A percentile compares a stretch with the other conserved stretches of the same genome.
Conservation (phyloP, 768 basidiomycete genomes). For the Tricholoma furcatifolium region DNA sequence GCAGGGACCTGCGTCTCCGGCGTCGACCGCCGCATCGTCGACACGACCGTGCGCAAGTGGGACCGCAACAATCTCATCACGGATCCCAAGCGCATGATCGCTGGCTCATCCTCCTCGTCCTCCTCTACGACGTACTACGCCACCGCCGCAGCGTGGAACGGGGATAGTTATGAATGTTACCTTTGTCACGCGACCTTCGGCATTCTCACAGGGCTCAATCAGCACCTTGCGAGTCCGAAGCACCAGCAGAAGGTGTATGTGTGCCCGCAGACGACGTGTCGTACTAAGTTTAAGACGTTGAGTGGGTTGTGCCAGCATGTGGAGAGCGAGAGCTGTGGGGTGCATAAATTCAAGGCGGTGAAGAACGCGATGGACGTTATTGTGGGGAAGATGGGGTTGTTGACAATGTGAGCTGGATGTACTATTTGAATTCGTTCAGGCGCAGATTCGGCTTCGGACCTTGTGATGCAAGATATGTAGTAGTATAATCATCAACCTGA, state of each 20-base stretch:
- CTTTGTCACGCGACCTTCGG: conserved; percentile 49
- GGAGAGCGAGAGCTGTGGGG: conserved; percentile 61
- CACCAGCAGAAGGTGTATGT: conserved; percentile 54
- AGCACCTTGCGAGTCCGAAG: conserved; percentile 61
- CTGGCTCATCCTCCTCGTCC: conserved; percentile 20
- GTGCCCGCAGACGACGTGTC: conserved; percentile 52
- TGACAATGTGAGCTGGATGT: conserved; percentile 23
- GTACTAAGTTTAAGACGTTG: conserved; percentile 42
- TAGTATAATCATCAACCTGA: no score
- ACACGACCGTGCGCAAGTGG: conserved; percentile 37
- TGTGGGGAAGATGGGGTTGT: conserved; percentile 22
- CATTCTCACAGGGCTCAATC: conserved; percentile 47
- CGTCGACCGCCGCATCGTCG: conserved; percentile 36
- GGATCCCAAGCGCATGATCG: conserved; percentile 51
- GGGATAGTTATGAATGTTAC: conserved; percentile 57
- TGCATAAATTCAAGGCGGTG: conserved; percentile 45
- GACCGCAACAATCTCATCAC: conserved; percentile 55
- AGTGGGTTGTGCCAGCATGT: conserved; percentile 65
- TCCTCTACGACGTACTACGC: conserved; percentile 27
- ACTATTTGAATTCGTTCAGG: not conserved
- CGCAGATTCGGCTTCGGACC: no score
- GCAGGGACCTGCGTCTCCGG: conserved; percentile 55
- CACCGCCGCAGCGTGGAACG: conserved; percentile 41
- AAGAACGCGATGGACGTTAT: conserved; percentile 37
- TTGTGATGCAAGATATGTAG: no score